Evolutionary conservation across 1,139 yeast species (phyloP), one percentile per base, ranked within the genome.

Genomic region (Debaryomyces sp.): DNA sequence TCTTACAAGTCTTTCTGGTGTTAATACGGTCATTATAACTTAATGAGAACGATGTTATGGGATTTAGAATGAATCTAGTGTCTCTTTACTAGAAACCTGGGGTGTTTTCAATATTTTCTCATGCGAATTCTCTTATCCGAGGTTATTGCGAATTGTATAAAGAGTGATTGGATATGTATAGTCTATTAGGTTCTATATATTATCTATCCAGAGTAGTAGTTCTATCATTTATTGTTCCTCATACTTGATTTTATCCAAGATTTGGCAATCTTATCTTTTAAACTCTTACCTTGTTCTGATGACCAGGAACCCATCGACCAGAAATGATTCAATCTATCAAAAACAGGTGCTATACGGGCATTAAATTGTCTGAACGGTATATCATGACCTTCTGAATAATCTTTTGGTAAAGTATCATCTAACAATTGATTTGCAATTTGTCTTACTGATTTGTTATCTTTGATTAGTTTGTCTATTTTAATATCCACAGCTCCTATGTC

Each of bases 271-370:
- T 70, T 75, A 57, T 85, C 87, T 51, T 75, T 80, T 9, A 81
- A 48, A 48, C 75, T 62, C 23, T 66, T 67, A 1, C 82, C 83
- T 41, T 79, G 78, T 7, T 75, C 60, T 3, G 49, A 50, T 2
- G 67, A 80, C 89, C 89, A 84, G 15, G 67, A 57, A 0, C 87
- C 88, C 75, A 85, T 66, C 15, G 86, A 78, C 90, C 90, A 85
- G 57, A 85, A 82, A 62, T 84, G 89, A 50, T 65, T 68, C 13
- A 70, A 58, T 10, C 67, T 67, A 33, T 68, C 63, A 55, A 84
- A 78, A 2, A 64, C 58, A 0, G 89, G 89, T 0, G 87, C 80
- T 8, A 70, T 51, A 8, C 53, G 50, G 7, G 57, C 55, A 47
- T 70, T 69, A 49, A 69, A 68, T 12, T 54, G 55, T 32, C 68